Evolutionary conservation across 306 rosid species (phyloP).

Genomic region (Benincasa hispida): DNA sequence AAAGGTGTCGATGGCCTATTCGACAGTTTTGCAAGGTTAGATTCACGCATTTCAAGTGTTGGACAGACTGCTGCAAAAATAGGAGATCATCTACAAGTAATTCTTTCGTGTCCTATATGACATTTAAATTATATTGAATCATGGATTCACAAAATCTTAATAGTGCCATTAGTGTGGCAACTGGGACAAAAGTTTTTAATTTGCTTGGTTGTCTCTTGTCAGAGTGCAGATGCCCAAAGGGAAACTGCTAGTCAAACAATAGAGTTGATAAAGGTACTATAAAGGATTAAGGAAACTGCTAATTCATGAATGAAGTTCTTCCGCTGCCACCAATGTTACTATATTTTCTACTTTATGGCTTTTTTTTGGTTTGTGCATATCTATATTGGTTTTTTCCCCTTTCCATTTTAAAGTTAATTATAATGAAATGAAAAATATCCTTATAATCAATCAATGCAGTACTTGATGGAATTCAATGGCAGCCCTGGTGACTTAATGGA

Average conservation of each 20-base stretch:
- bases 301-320: slow-evolving; percentile 13
- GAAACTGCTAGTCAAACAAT: slow-evolving; percentile 98
- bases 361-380: not conserved
- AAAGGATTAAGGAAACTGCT: no score
- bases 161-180: not conserved
- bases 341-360: not conserved
- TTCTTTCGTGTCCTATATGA: slow-evolving; percentile 12
- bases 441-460: slow-evolving; percentile 50
- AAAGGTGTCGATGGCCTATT: slow-evolving; percentile 98
- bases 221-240: slow-evolving; percentile 99
- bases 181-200: slow-evolving; percentile 1
- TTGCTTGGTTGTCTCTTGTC: slow-evolving; percentile 27
- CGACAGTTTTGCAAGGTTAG: slow-evolving; percentile 92
- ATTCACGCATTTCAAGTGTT: slow-evolving; percentile 97
- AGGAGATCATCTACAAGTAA: slow-evolving; percentile 99
- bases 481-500: slow-evolving; percentile 99
- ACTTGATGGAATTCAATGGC: slow-evolving; percentile 98
- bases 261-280: slow-evolving; percentile 79
- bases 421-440: slow-evolving; percentile 18
- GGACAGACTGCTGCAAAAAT: slow-evolving; percentile 99
- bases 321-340: not conserved
- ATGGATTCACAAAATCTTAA: not conserved
- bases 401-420: not conserved
- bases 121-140: not conserved
- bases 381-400: not conserved